Percentiles rank a stretch among this genome's conserved stretches.
phyloP scores from a whole-genome alignment of 176 grass and related monocot species.

The Poa pratensis region DNA sequence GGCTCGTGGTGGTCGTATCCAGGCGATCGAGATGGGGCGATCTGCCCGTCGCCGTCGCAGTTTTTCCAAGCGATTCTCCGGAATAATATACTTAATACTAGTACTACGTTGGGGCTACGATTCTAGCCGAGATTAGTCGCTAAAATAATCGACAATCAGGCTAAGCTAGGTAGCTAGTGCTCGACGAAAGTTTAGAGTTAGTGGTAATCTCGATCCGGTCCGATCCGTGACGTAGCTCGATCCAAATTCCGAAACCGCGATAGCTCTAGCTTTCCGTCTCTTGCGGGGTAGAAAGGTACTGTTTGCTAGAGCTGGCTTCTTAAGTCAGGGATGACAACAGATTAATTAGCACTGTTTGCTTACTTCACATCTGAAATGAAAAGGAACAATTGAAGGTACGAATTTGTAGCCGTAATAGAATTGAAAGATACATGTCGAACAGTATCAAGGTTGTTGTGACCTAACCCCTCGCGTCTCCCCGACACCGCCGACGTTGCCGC shows the following conservation, averaged over 20 bases:
- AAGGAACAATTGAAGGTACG: background rate
- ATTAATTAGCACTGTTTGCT: background rate
- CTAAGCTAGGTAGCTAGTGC: constrained; percentile 34
- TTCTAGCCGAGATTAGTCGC: background rate
- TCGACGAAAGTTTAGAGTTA: constrained; percentile 19
- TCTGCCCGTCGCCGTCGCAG: background rate
- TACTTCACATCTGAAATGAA: constrained; percentile 25
- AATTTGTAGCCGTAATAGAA: background rate
- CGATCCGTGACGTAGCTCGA: background rate
- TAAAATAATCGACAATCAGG: constrained; percentile 61
- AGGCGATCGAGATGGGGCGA: background rate
- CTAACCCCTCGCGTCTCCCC: too few relatives aligned
- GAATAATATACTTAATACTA: background rate
- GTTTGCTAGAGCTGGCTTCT: background rate
- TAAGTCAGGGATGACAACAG: background rate
- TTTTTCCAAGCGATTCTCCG: background rate
- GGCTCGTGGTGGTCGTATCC: background rate
- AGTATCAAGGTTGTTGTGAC: too few relatives aligned
- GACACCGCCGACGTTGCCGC: too few relatives aligned
- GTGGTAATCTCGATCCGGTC: background rate
- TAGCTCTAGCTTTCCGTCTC: background rate
- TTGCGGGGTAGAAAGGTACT: constrained; percentile 21
- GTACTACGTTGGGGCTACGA: background rate
- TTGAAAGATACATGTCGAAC: constrained; percentile 24
- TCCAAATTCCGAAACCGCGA: constrained; percentile 18